A percentile compares a stretch with the other conserved stretches of the same genome.
Evolutionary conservation across 2,329 filamentous ascomycete genomes (phyloP).

Genomic region (Ophiostoma triangulosporum): DNA sequence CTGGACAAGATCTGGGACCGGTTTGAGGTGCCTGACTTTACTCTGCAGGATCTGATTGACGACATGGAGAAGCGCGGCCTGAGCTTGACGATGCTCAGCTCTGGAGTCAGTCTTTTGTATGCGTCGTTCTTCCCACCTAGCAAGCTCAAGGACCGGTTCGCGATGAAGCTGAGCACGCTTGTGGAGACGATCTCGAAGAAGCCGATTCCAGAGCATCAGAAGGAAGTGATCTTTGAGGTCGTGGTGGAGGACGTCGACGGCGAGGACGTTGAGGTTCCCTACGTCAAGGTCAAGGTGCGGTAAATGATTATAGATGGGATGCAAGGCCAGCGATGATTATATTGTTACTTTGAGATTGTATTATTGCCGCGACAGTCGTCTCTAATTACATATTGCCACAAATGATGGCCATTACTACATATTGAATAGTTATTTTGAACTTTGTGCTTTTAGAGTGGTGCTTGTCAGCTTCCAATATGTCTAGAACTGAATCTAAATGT

Average conservation of each 20-base stretch:
- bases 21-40: conserved; percentile 80
- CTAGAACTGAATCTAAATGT: no score
- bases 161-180: conserved; percentile 75
- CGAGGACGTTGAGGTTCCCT: conserved; percentile 94
- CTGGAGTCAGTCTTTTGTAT: conserved; percentile 89
- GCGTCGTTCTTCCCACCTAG: conserved; percentile 76
- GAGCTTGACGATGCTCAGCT: conserved; percentile 83
- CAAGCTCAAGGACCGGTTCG: conserved; percentile 69
- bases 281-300: conserved; percentile 74
- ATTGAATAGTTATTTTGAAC: no score
- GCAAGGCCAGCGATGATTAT: background rate
- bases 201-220: conserved; percentile 77
- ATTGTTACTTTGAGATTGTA: no score
- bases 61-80: conserved; percentile 72
- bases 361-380: no score
- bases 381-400: no score
- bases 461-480: no score
- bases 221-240: conserved; percentile 92
- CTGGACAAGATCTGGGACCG: conserved; percentile 98
- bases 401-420: no score
- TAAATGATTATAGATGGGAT: conserved; percentile 10
- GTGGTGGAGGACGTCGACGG: conserved; percentile 78
- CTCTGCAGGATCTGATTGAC: conserved; percentile 69
- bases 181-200: conserved; percentile 87
- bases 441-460: no score